These are phyloP conservation scores for Arachis monticola DNA, from an alignment of 331 rosid species.

Conservation along the genomic window DNA sequence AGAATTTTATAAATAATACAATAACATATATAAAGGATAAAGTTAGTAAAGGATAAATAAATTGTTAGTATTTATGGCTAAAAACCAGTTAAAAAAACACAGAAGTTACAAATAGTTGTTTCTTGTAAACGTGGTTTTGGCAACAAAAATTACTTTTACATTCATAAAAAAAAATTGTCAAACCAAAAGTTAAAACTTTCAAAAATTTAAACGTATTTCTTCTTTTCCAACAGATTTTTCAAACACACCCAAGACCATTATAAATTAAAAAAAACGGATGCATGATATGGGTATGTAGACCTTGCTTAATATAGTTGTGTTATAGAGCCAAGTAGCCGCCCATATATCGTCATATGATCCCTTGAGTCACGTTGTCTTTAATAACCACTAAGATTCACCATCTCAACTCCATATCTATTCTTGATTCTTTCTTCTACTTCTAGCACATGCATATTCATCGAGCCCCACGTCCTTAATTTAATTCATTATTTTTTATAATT, in stretches of 20 bases:
- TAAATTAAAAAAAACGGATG: neutral
- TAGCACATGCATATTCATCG: slow-evolving; percentile 71
- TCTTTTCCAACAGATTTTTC: too few relatives aligned
- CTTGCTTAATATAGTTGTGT: slow-evolving; percentile 70
- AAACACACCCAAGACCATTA: slow-evolving; percentile 6
- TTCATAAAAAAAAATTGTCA: too few relatives aligned
- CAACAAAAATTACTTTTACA: too few relatives aligned
- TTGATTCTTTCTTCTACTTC: slow-evolving; percentile 61
- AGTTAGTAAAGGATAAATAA: too few relatives aligned
- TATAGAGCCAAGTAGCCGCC: slow-evolving; percentile 53
- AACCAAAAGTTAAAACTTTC: too few relatives aligned
- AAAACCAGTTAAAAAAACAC: too few relatives aligned
- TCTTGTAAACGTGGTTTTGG: too few relatives aligned
- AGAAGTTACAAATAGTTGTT: too few relatives aligned
- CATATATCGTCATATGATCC: slow-evolving; percentile 59
- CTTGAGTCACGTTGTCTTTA: slow-evolving; percentile 56
- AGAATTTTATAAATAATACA: too few relatives aligned
- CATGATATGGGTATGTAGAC: slow-evolving; percentile 26
- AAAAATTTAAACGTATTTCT: too few relatives aligned
- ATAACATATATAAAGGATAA: too few relatives aligned
- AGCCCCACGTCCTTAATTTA: slow-evolving; percentile 42
- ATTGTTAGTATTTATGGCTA: too few relatives aligned
- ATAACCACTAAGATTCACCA: slow-evolving; percentile 52
- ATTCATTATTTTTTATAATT: neutral
- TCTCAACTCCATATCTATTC: slow-evolving; percentile 61